Conservation (phyloP, 2,329 filamentous ascomycete species). For the Mariannaea sp. region DNA sequence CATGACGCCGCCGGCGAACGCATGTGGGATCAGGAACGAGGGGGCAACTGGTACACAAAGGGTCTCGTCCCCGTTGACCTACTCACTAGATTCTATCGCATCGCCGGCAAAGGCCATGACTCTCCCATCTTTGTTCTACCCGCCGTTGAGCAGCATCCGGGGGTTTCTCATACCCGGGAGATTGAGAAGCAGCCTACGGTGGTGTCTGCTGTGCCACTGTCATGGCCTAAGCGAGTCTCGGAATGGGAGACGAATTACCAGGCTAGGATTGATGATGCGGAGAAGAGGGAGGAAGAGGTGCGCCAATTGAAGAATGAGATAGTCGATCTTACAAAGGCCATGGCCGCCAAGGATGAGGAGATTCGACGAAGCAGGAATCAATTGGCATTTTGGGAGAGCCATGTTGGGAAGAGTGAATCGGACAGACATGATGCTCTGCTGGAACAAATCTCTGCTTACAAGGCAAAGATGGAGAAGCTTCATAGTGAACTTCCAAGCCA, state of each 20-base stretch:
- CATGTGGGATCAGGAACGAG: slow-evolving; percentile 38
- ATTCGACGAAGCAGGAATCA: slow-evolving; percentile 24
- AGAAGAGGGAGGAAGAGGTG: slow-evolving; percentile 18
- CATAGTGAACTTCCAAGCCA: slow-evolving; percentile 18
- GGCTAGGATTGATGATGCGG: slow-evolving; percentile 30
- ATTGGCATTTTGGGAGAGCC: slow-evolving; percentile 29
- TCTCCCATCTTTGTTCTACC: slow-evolving; percentile 60
- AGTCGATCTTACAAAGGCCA: slow-evolving; percentile 24
- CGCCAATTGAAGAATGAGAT: slow-evolving; percentile 33
- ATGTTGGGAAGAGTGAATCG: background rate
- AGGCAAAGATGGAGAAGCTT: slow-evolving; percentile 25
- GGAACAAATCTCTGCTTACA: slow-evolving; percentile 10
- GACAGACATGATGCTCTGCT: slow-evolving; percentile 13
- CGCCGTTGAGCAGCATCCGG: slow-evolving; percentile 53
- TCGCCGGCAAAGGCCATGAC: slow-evolving; percentile 48
- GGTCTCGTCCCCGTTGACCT: slow-evolving; percentile 57
- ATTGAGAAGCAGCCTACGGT: slow-evolving; percentile 52
- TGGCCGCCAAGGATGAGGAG: slow-evolving; percentile 30
- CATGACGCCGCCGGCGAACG: slow-evolving; percentile 50
- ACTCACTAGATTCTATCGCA: slow-evolving; percentile 57
- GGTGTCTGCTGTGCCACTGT: slow-evolving; percentile 39
- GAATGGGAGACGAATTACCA: slow-evolving; percentile 36
- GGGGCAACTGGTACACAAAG: slow-evolving; percentile 41
- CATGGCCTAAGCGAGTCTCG: slow-evolving; percentile 42
- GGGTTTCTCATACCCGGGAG: slow-evolving; percentile 48